Conservation (phyloP, 2,329 filamentous ascomycete genomes). For the Arthrinium phaeospermum region DNA sequence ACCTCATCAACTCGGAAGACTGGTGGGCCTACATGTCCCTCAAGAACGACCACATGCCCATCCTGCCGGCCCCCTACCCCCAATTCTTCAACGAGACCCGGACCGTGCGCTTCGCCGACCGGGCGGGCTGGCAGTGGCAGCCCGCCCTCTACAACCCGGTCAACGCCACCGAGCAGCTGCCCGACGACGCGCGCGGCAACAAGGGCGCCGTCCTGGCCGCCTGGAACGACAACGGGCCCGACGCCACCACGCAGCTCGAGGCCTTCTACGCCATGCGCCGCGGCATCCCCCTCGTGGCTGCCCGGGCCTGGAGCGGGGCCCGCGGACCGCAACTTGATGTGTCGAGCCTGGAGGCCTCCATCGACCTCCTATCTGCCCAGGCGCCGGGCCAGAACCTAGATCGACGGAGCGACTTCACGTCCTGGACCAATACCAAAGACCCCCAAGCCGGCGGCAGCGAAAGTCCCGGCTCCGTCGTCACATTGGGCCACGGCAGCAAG, state of each 20-base stretch:
- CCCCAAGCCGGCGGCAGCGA: too few species aligned
- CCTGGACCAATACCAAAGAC: conserved; percentile 36
- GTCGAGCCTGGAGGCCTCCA: conserved; percentile 36
- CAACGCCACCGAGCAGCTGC: conserved; percentile 46
- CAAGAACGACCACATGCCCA: conserved; percentile 57
- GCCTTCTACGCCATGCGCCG: conserved; percentile 53
- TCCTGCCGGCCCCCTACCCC: conserved; percentile 50
- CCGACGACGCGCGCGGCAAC: conserved; percentile 35
- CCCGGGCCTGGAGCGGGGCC: conserved; percentile 47
- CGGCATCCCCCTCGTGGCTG: conserved; percentile 49
- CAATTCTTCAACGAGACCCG: conserved; percentile 53
- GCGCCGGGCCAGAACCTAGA: conserved; percentile 53
- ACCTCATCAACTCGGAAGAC: conserved; percentile 52
- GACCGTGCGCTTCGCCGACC: conserved; percentile 50
- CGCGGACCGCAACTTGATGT: conserved; percentile 41
- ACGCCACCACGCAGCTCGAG: conserved; percentile 53
- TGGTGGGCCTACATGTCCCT: conserved; percentile 61
- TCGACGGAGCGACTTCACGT: conserved; percentile 38
- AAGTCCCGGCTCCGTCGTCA: conserved; percentile 20
- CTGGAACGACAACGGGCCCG: conserved; percentile 56
- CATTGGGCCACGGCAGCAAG: conserved; percentile 46
- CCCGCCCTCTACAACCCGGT: conserved; percentile 50
- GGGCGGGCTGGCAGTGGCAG: conserved; percentile 50
- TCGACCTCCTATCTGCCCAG: conserved; percentile 44
- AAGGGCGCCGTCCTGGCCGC: conserved; percentile 48